These are phyloP conservation scores for Yamadazyma dendronema DNA, from an alignment of 1,139 yeast genomes.

Conservation along the genomic window DNA sequence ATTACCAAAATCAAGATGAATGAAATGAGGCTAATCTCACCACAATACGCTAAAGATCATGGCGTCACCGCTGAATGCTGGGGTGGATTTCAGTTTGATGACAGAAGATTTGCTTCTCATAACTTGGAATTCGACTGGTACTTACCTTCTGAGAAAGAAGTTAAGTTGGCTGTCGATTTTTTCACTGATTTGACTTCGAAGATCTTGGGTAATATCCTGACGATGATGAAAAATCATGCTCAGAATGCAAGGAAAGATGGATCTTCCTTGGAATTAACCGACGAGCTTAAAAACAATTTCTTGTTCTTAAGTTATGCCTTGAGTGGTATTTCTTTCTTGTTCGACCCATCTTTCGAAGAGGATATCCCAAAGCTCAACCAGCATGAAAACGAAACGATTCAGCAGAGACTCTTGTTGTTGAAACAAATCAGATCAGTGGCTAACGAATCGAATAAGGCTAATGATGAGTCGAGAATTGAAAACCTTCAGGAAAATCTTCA, in stretches of 20 bases:
- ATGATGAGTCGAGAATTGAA: constrained; percentile 28
- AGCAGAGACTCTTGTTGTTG: constrained; percentile 32
- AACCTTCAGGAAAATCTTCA: constrained; percentile 37
- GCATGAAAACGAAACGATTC: constrained; percentile 34
- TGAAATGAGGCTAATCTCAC: constrained; percentile 56
- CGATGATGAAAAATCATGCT: constrained; percentile 30
- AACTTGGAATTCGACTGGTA: constrained; percentile 72
- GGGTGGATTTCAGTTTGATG: constrained; percentile 69
- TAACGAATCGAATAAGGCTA: constrained; percentile 23
- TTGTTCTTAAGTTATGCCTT: constrained; percentile 58
- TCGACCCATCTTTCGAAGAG: constrained; percentile 65
- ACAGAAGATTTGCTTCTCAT: constrained; percentile 35
- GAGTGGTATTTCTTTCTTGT: constrained; percentile 73
- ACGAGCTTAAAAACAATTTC: constrained; percentile 55
- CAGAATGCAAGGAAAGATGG: constrained; percentile 19
- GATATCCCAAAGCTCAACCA: constrained; percentile 39
- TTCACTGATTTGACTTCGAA: constrained; percentile 51
- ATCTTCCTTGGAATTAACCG: constrained; percentile 30
- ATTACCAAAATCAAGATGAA: constrained; percentile 57
- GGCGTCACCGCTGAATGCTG: constrained; percentile 56
- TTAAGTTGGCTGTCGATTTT: constrained; percentile 59
- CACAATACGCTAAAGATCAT: constrained; percentile 24
- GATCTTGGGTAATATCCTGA: constrained; percentile 43
- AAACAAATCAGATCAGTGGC: constrained; percentile 30
- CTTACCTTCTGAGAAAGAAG: constrained; percentile 56